Evolutionary conservation across 2,329 filamentous ascomycete species (phyloP), one percentile per base, ranked within the genome.

Genomic region (Bertia moriformis): DNA sequence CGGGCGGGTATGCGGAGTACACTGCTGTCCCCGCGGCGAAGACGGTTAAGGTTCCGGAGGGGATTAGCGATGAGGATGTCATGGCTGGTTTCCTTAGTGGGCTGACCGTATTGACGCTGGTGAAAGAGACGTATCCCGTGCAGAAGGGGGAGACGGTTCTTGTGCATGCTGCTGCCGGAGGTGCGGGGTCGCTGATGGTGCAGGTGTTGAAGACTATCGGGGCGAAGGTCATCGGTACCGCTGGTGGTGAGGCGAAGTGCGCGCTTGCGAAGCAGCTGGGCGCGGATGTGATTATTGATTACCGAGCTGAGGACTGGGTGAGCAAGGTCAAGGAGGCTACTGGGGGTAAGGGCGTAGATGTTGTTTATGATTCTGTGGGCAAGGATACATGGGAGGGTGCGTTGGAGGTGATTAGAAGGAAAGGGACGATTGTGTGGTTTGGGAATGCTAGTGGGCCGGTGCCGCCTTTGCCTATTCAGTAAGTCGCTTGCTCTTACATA

Each of bases 341-440:
- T 0, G 71, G 66, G 2, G 80, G 80, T 0, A 62, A 75, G 43
- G 88, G 88, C 4, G 78, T 81, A 2, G 71, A 75, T 45, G 85
- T 79, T 7, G 80, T 93, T 19, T 93, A 86, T 53, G 87, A 94
- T 54, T 83, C 83, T 4, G 84, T 94, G 2, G 88, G 87, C 12
- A 85, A 85, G 62, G 69, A 70, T 38, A 94, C 88, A 0, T 93
- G 91, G 60, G 84, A 94, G 48, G 67, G 73, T 15, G 81, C 79
- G 50, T 55, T 94, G 45, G 74, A 87, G 46, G 71, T 76, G 48
- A 67, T 89, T 40, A 82, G 78, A 47, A 58, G 78, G 45, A 93
- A 93, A 63, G 88, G 86, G 4, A 80, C 68, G 2, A 60, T 93
- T 49, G 69, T 86, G 18, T 79, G 74, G 38, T 93, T 88, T 59